Evolutionary conservation across 345 rosid species (phyloP).

Genomic region (Corchorus capsularis): DNA sequence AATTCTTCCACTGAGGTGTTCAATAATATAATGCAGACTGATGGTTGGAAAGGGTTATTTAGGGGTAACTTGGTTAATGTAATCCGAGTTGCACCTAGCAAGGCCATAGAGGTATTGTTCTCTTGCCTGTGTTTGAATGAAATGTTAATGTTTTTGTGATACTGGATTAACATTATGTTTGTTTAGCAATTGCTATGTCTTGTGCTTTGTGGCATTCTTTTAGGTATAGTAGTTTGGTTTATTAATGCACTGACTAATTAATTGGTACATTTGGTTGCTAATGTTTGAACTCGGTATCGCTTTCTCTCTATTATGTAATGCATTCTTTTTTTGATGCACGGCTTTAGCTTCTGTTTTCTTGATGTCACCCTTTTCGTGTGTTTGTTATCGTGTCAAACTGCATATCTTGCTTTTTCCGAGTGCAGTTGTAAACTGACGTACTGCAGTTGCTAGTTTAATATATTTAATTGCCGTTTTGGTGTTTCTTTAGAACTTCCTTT

Average conservation of each 20-base stretch:
- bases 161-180: neutral
- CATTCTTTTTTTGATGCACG: neutral
- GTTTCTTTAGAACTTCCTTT: too few species aligned
- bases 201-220: slow-evolving; percentile 2
- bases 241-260: too few species aligned
- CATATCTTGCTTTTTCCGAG: neutral
- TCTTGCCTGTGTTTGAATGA: neutral
- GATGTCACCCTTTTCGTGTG: neutral
- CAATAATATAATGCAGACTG: slow-evolving; percentile 71
- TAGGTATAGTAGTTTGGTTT: neutral
- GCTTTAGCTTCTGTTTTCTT: neutral
- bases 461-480: neutral
- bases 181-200: slow-evolving; percentile 15
- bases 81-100: slow-evolving; percentile 94
- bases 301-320: neutral
- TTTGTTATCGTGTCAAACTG: neutral
- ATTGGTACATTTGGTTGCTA: neutral
- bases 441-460: neutral
- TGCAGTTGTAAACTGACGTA: neutral
- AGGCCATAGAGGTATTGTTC: slow-evolving; percentile 88
- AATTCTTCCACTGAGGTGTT: slow-evolving; percentile 69
- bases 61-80: slow-evolving; percentile 96
- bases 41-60: slow-evolving; percentile 96
- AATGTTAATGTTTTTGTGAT: neutral
- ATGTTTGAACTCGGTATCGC: neutral